Evolutionary conservation across 352 stramenopile genomes (phyloP).

Genomic region (Globisporangium nodosum): DNA sequence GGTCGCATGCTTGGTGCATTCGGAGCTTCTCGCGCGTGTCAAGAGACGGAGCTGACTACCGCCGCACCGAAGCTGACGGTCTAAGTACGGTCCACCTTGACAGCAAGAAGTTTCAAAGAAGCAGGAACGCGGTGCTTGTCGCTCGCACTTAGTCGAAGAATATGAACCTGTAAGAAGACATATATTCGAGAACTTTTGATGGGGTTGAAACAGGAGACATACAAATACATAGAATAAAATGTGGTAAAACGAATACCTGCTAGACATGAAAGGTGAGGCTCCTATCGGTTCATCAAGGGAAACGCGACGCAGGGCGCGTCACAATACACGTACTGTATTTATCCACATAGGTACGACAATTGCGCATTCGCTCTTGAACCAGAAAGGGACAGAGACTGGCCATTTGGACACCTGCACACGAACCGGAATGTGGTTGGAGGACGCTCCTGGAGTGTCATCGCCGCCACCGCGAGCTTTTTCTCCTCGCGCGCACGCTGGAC

Average conservation of each 20-base stretch:
- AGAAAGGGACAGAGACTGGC: not conserved
- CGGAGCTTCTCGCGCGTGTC: not conserved
- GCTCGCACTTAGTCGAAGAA: not conserved
- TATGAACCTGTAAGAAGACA: not conserved
- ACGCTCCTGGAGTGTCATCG: too few relatives aligned
- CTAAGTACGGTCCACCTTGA: constrained; percentile 1
- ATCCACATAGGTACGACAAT: not conserved
- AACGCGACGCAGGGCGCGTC: not conserved
- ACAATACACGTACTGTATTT: not conserved
- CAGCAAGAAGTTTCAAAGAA: constrained; percentile 1
- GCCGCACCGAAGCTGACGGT: not conserved
- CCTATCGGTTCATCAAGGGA: not conserved
- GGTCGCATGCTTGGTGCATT: not conserved
- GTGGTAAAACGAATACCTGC: not conserved
- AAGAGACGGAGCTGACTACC: not conserved
- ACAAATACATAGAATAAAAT: not conserved
- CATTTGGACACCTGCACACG: not conserved
- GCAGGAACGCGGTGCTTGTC: not conserved
- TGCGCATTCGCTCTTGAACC: not conserved
- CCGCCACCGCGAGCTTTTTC: not conserved
- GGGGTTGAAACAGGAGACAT: not conserved
- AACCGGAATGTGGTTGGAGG: not conserved
- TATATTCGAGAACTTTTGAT: not conserved
- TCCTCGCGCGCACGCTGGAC: not conserved
- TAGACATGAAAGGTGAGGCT: not conserved